Evolutionary conservation across 2,329 filamentous ascomycete species (phyloP).

Genomic region (Chalara sp.): DNA sequence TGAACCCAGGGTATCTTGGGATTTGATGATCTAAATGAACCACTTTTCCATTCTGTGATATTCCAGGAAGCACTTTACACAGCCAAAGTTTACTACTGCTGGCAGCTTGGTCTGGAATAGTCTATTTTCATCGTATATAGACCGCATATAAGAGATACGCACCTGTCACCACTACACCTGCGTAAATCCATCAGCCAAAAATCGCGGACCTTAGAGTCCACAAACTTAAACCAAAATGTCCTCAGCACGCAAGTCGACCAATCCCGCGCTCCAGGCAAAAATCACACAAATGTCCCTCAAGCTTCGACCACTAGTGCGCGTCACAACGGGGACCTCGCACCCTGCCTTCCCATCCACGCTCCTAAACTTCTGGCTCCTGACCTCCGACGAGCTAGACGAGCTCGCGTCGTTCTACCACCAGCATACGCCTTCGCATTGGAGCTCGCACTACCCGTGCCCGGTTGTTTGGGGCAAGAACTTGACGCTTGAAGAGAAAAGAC

Average conservation of each 20-base stretch:
- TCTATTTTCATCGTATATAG: neutral
- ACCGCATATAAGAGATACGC: neutral
- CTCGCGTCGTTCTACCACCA: slow-evolving; percentile 72
- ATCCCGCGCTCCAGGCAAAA: slow-evolving; percentile 51
- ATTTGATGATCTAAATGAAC: too few species aligned
- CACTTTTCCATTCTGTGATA: neutral
- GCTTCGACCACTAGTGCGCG: slow-evolving; percentile 60
- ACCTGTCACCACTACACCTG: neutral
- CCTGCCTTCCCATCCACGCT: slow-evolving; percentile 59
- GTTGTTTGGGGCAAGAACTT: slow-evolving; percentile 53
- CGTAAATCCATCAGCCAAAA: too few species aligned
- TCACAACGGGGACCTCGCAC: slow-evolving; percentile 55
- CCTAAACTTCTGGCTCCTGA: slow-evolving; percentile 68
- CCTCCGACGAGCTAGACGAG: slow-evolving; percentile 60
- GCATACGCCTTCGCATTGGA: slow-evolving; percentile 47
- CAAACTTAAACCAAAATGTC: too few species aligned
- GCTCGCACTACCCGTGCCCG: slow-evolving; percentile 58
- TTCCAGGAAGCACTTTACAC: neutral
- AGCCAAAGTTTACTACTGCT: neutral
- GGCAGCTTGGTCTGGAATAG: neutral
- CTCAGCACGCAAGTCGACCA: slow-evolving; percentile 12
- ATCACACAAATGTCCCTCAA: slow-evolving; percentile 58
- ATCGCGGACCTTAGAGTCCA: too few species aligned
- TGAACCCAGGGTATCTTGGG: too few species aligned
- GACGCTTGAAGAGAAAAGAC: slow-evolving; percentile 55